A percentile compares a stretch with the other conserved stretches of the same genome.
phyloP scores from a whole-genome alignment of 169 alveolate species.

The Plasmodium inui region DNA sequence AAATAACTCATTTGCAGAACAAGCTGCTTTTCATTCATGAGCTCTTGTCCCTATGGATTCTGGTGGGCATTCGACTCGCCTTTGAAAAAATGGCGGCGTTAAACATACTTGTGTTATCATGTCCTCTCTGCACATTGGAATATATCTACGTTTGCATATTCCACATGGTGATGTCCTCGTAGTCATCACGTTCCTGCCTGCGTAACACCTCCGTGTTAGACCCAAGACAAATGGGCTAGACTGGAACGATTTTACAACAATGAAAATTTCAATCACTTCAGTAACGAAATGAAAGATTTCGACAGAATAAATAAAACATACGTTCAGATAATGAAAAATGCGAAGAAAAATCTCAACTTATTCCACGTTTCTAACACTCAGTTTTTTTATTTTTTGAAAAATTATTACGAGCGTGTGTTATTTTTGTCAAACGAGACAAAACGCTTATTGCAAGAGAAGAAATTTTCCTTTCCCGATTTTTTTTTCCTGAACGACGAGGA shows the following conservation, averaged over 20 bases:
- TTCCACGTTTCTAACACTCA: slow-evolving; percentile 37
- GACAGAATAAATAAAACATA: slow-evolving; percentile 71
- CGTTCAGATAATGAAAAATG: slow-evolving; percentile 65
- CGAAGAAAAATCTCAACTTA: slow-evolving; percentile 52
- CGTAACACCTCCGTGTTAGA: neutral
- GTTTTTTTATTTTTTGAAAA: slow-evolving; percentile 64
- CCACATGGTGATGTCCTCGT: neutral
- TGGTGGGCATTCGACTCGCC: slow-evolving; percentile 2
- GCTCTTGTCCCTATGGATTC: slow-evolving; percentile 43
- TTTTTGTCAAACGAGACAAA: slow-evolving; percentile 47
- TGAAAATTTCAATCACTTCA: slow-evolving; percentile 60
- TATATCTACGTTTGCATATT: neutral
- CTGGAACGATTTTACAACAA: slow-evolving; percentile 45
- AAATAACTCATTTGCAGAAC: slow-evolving; percentile 57
- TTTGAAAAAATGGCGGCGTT: neutral
- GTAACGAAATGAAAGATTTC: slow-evolving; percentile 65
- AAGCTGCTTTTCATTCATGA: slow-evolving; percentile 43
- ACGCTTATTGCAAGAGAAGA: slow-evolving; percentile 56
- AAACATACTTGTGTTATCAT: neutral
- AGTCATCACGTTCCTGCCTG: neutral
- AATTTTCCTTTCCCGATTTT: slow-evolving; percentile 65
- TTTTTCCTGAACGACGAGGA: slow-evolving; percentile 60
- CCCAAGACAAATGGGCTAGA: slow-evolving; percentile 47
- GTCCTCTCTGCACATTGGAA: neutral
- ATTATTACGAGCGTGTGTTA: slow-evolving; percentile 38